Evolutionary conservation across 148 eudicot species (phyloP), one percentile per base, ranked within the genome.

Genomic region (Persicaria maculosa): DNA sequence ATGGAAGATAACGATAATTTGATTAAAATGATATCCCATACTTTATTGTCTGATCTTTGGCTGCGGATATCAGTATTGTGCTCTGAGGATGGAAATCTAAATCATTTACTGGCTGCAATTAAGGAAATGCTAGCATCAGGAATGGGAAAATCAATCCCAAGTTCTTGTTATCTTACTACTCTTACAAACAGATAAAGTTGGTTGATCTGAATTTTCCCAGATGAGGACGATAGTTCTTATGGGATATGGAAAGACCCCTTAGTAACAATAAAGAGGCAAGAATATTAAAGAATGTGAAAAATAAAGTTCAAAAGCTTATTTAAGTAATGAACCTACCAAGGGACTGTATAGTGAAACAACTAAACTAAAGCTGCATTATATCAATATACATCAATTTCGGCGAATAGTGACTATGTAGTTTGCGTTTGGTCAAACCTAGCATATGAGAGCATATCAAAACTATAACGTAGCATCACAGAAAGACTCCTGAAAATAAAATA

Each of bases 11-110:
- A 22, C 25, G 36, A 14, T 17, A 69, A 44, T 69, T 19, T 47
- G 2, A 74, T 20, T 15, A 53, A 20, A 74, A 20, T 19, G 61
- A 7, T 48, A 54, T 72, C 25, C 48, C 86, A 70, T 87, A 92
- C 97, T 90, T 88, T 81, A 92, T 92, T 67, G 93, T 87, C 74
- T 87, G 90, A 78, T 92, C 97, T 84, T 92, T 92, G 80, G 95
- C 88, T 72, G 95, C 95, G 46, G 95, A 88, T 72, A 90, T 83
- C 65, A 92, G 83, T 55, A 90, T 78, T n/a, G 87, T 76, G 80
- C 81, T 92, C 47, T 81, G 93, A 61, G 97, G 95, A 84, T 92
- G 97, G 75, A 92, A 92, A 84, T 92, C 97, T 85, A 92, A 64
- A 82, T 92, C 97, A 82, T 88, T 92, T 78, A 92, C 75, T 72